These are phyloP conservation scores for Penium margaritaceum DNA, from an alignment of 139 green algal species.

Conservation along the genomic window DNA sequence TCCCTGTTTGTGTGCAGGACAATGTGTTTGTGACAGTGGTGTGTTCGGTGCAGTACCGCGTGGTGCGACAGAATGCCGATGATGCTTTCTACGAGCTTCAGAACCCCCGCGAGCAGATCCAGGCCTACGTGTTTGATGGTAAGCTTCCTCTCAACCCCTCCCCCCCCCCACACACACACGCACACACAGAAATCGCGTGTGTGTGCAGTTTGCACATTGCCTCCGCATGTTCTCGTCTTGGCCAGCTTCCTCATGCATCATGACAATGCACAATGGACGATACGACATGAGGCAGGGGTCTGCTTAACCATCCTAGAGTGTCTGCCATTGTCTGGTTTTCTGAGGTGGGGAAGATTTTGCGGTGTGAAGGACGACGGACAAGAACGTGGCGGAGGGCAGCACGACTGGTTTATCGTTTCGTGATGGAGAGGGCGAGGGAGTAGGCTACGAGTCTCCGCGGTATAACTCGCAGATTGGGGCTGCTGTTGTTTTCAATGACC, in stretches of 20 bases:
- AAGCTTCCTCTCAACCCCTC: conserved; percentile 32
- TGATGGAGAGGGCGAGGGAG: no score
- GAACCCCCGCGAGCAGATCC: conserved; percentile 50
- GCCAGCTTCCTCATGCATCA: neutral
- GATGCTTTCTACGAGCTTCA: conserved; percentile 49
- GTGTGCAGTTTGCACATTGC: neutral
- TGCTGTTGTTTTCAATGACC: no score
- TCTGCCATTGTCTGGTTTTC: no score
- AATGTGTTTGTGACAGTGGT: conserved; percentile 45
- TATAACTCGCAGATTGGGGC: no score
- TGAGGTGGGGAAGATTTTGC: no score
- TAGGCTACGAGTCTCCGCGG: no score
- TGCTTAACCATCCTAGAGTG: no score
- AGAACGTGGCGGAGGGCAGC: no score
- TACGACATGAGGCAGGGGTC: no score
- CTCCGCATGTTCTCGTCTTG: neutral
- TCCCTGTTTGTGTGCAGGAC: conserved; percentile 34
- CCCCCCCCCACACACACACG: neutral
- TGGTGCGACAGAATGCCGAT: conserved; percentile 33
- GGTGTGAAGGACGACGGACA: no score
- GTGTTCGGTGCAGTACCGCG: conserved; percentile 40
- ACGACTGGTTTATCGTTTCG: no score
- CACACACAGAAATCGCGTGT: neutral
- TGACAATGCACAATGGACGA: no score
- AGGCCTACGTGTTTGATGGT: conserved; percentile 63